Percentiles rank a stretch among this genome's conserved stretches.
Evolutionary conservation across 192 early-diverging fungal genomes (phyloP).

Genomic region (Oehlia diaphana): DNA sequence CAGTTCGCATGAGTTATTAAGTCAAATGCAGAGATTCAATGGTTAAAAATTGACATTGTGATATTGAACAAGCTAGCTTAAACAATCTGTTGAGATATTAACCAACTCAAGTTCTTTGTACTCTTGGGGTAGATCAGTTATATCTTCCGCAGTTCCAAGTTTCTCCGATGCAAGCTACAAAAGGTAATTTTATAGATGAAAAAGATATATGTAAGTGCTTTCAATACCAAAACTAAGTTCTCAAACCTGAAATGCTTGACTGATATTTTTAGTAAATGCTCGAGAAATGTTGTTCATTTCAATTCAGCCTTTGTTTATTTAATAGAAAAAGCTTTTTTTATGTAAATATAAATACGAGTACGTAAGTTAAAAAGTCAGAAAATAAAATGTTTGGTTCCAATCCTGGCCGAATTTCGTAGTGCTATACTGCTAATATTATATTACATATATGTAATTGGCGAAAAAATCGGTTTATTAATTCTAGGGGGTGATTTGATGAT

Average conservation of each 20-base stretch:
- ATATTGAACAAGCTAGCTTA: neutral
- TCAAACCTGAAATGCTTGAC: neutral
- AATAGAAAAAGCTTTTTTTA: neutral
- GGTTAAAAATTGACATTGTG: neutral
- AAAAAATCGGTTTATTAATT: too few relatives aligned
- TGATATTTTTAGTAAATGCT: neutral
- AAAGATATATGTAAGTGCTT: neutral
- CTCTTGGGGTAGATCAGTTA: conserved; percentile 92
- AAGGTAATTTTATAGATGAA: neutral
- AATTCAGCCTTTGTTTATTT: neutral
- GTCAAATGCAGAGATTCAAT: neutral
- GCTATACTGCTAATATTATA: too few relatives aligned
- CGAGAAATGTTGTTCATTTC: neutral
- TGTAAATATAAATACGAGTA: too few relatives aligned
- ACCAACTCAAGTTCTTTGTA: conserved; percentile 91
- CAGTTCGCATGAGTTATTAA: neutral
- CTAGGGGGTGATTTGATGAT: neutral
- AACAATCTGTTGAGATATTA: conserved; percentile 15
- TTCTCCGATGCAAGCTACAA: conserved; percentile 86
- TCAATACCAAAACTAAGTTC: neutral
- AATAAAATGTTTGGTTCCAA: too few relatives aligned
- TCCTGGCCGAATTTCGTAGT: too few relatives aligned
- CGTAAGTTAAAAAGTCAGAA: too few relatives aligned
- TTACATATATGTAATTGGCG: too few relatives aligned
- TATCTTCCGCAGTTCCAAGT: conserved; percentile 74